Evolutionary conservation across 139 green algal species (phyloP).

Genomic region (Coelastrella sp.): DNA sequence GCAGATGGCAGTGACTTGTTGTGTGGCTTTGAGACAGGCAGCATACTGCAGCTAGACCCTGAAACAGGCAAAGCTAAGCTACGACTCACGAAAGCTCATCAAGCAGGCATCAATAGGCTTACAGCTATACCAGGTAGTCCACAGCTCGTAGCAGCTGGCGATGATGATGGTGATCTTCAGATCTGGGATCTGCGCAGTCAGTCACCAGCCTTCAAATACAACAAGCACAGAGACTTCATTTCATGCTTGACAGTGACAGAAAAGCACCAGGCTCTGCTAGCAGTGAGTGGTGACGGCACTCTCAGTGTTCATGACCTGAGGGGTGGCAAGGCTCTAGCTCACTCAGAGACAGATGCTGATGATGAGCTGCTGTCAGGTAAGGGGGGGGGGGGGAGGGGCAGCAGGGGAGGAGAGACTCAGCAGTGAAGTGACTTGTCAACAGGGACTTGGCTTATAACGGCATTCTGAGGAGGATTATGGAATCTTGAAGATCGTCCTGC

Average conservation of each 20-base stretch:
- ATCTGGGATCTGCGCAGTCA: constrained; percentile 84
- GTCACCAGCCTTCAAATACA: constrained; percentile 45
- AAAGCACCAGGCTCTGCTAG: constrained; percentile 67
- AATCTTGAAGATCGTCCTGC: no score
- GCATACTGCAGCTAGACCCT: constrained; percentile 61
- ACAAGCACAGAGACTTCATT: constrained; percentile 88
- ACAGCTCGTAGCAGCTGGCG: constrained; percentile 69
- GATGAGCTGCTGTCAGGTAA: constrained; percentile 90
- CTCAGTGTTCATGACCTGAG: constrained; percentile 77
- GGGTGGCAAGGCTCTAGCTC: constrained; percentile 55
- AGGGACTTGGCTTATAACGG: no score
- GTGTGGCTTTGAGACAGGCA: constrained; percentile 45
- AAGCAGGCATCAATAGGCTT: constrained; percentile 70
- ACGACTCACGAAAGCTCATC: constrained; percentile 69
- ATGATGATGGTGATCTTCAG: constrained; percentile 83
- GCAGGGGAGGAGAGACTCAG: no score
- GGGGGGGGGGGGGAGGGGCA: no score
- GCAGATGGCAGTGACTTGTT: constrained; percentile 3
- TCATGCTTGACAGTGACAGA: constrained; percentile 64
- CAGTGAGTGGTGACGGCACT: constrained; percentile 86
- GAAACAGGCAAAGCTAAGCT: constrained; percentile 54
- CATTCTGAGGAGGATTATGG: no score
- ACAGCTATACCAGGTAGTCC: constrained; percentile 26
- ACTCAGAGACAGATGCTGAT: constrained; percentile 87
- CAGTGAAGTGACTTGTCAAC: no score